Conservation (phyloP, 768 basidiomycete species). For the Termitomyces heimii region DNA sequence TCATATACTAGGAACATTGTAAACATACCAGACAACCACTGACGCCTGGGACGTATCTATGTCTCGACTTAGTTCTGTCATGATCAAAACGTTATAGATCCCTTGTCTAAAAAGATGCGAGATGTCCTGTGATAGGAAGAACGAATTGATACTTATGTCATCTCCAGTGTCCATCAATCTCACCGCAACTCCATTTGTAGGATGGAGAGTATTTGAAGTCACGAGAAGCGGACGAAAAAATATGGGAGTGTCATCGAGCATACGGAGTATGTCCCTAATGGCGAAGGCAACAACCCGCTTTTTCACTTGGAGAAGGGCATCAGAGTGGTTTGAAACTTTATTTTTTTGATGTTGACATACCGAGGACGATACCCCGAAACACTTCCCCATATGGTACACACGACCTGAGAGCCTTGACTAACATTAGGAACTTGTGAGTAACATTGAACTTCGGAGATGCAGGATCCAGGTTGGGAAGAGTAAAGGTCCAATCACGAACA, state of each 20-base stretch:
- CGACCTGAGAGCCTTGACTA: conserved; percentile 54
- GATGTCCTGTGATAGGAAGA: conserved; percentile 29
- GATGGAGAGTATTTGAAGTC: conserved; percentile 23
- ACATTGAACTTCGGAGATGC: conserved; percentile 60
- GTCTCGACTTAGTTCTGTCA: conserved; percentile 55
- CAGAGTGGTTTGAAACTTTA: conserved; percentile 2
- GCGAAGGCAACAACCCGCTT: conserved; percentile 45
- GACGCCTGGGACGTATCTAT: conserved; percentile 51
- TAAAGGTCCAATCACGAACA: conserved; percentile 57
- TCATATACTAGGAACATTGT: neutral
- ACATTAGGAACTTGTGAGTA: conserved; percentile 56
- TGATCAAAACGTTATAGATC: conserved; percentile 57
- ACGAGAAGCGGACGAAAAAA: conserved; percentile 54
- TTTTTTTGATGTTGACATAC: conserved; percentile 29
- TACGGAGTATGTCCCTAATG: conserved; percentile 55
- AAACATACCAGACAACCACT: conserved; percentile 55
- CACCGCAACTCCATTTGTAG: conserved; percentile 17
- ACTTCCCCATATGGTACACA: conserved; percentile 45
- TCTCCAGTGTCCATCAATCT: neutral
- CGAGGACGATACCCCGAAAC: conserved; percentile 64
- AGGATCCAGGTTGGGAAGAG: conserved; percentile 55
- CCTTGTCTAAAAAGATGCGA: conserved; percentile 47
- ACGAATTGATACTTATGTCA: neutral
- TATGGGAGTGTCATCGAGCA: conserved; percentile 40
- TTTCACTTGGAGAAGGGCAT: conserved; percentile 36